A percentile compares a stretch with the other conserved stretches of the same genome.
Evolutionary conservation across 2,329 filamentous ascomycete genomes (phyloP).

Genomic region (Colletotrichum filicis): DNA sequence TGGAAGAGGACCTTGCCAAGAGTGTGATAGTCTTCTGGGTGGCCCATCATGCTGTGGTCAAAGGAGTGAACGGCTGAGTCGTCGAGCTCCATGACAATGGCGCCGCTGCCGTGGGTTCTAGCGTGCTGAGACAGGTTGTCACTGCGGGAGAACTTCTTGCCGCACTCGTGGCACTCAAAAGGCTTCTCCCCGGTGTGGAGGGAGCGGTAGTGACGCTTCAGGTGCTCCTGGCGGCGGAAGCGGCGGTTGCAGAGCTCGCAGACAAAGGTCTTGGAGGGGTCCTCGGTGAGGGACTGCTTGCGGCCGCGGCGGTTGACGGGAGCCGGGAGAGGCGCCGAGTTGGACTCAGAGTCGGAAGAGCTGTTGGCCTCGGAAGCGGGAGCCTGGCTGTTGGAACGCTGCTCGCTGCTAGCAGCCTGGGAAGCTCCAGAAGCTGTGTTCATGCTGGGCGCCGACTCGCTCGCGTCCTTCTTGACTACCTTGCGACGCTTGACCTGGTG

Average conservation of each 20-base stretch:
- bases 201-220: slow-evolving; percentile 98
- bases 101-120: slow-evolving; percentile 89
- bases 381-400: slow-evolving; percentile 46
- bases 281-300: slow-evolving; percentile 98
- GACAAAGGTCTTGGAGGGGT: slow-evolving; percentile 97
- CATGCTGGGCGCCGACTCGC: slow-evolving; percentile 53
- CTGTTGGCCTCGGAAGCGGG: slow-evolving; percentile 48
- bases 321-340: slow-evolving; percentile 56
- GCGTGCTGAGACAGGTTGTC: slow-evolving; percentile 98
- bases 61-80: slow-evolving; percentile 66
- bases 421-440: slow-evolving; percentile 52
- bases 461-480: slow-evolving; percentile 56
- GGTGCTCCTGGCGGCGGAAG: slow-evolving; percentile 97
- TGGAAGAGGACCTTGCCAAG: slow-evolving; percentile 86
- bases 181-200: slow-evolving; percentile 99
- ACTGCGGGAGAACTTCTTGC: slow-evolving; percentile 98
- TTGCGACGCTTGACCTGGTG: slow-evolving; percentile 69
- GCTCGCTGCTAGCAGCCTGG: slow-evolving; percentile 44
- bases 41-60: slow-evolving; percentile 53
- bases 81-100: slow-evolving; percentile 91
- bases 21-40: slow-evolving; percentile 69
- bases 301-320: slow-evolving; percentile 91
- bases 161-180: slow-evolving; percentile 96
- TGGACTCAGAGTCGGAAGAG: slow-evolving; percentile 56
- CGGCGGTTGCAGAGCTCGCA: slow-evolving; percentile 96